Percentiles rank a stretch among this genome's conserved stretches.
phyloP scores from a whole-genome alignment of 139 green algal genomes.

The Ettlia oleoabundans region DNA sequence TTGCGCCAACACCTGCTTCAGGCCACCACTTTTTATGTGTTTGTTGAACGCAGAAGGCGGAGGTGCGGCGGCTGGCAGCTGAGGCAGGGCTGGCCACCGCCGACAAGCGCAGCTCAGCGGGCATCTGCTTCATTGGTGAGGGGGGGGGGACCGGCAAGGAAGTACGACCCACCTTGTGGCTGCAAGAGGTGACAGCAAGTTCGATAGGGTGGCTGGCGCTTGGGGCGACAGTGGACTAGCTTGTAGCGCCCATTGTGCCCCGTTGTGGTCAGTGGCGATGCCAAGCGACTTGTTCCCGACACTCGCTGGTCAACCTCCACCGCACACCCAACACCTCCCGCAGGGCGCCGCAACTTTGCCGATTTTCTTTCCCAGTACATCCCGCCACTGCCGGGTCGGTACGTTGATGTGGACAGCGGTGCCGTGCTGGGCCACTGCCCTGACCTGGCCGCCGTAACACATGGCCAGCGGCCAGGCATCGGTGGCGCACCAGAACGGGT shows the following conservation, averaged over 20 bases:
- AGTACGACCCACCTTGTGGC: background rate
- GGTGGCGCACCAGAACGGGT: conserved; percentile 53
- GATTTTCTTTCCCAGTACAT: conserved; percentile 80
- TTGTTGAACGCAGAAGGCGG: conserved; percentile 52
- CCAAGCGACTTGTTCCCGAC: too few relatives aligned
- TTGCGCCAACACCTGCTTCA: too few relatives aligned
- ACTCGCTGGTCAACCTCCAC: too few relatives aligned
- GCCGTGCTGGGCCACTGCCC: conserved; percentile 52
- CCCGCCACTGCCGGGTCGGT: conserved; percentile 55
- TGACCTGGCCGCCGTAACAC: conserved; percentile 73
- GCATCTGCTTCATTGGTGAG: conserved; percentile 89
- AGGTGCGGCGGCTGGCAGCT: conserved; percentile 64
- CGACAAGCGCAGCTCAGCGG: conserved; percentile 64
- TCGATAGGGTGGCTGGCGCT: too few relatives aligned
- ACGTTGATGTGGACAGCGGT: conserved; percentile 60
- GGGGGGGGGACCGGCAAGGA: background rate
- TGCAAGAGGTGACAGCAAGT: too few relatives aligned
- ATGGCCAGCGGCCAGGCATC: conserved; percentile 77
- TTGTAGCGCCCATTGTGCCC: too few relatives aligned
- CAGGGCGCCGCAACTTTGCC: conserved; percentile 70
- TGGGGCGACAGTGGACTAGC: too few relatives aligned
- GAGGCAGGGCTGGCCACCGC: conserved; percentile 47
- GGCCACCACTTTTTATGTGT: background rate
- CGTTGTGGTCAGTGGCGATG: too few relatives aligned
- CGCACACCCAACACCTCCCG: background rate